A percentile compares a stretch with the other conserved stretches of the same genome.
phyloP scores from a whole-genome alignment of 2,329 filamentous ascomycete genomes.

The Drechslerella dactyloides region DNA sequence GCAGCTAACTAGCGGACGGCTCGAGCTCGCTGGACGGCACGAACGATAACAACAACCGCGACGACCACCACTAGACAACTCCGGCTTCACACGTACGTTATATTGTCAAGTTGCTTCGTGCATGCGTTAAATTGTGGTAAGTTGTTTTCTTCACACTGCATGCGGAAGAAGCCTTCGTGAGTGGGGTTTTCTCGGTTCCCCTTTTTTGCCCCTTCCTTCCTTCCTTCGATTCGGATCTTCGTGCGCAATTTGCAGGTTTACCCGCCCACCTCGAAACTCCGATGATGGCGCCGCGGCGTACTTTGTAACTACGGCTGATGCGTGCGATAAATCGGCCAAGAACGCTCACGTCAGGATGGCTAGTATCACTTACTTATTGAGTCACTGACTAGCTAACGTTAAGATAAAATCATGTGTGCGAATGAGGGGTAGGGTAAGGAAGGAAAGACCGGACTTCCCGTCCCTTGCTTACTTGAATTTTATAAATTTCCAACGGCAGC shows the following conservation, averaged over 20 bases:
- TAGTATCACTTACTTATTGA: too few species aligned
- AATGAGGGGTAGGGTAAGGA: too few species aligned
- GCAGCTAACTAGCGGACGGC: too few species aligned
- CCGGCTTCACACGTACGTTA: constrained; percentile 4
- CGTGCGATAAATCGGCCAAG: too few species aligned
- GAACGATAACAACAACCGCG: background rate
- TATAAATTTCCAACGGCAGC: background rate
- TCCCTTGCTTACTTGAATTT: background rate
- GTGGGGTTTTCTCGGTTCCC: background rate
- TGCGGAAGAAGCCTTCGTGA: too few species aligned
- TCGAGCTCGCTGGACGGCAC: constrained; percentile 1
- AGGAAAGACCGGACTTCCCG: constrained; percentile 1
- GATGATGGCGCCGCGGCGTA: background rate
- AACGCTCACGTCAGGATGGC: background rate
- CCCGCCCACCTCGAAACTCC: constrained; percentile 46
- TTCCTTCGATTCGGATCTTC: constrained; percentile 11
- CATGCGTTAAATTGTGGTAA: too few species aligned
- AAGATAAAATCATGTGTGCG: background rate
- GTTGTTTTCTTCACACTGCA: too few species aligned
- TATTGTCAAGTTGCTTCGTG: too few species aligned
- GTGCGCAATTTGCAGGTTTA: background rate
- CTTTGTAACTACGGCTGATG: too few species aligned
- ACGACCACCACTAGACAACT: constrained; percentile 17
- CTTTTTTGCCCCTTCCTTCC: constrained; percentile 8
- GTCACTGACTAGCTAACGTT: background rate